Percentiles rank a stretch among this genome's conserved stretches.
Evolutionary conservation across 495 filamentous ascomycete genomes (phyloP).

Genomic region (Aspergillus conjunctus): DNA sequence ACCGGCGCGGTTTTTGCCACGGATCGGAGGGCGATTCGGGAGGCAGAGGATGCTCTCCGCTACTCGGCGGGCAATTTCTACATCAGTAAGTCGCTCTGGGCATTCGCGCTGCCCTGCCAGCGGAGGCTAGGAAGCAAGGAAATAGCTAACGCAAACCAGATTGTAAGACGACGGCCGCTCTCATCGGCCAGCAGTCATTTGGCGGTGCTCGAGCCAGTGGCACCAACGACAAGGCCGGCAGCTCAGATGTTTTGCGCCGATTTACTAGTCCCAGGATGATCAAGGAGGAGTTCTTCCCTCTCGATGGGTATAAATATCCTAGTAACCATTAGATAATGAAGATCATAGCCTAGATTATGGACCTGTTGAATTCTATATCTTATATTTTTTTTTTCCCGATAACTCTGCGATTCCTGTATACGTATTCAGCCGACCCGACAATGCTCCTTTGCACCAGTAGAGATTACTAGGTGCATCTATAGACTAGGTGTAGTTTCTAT

Average conservation of each 20-base stretch:
- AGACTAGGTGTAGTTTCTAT: no score
- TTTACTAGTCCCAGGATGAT: slow-evolving; percentile 75
- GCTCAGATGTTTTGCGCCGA: slow-evolving; percentile 61
- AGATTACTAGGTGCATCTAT: no score
- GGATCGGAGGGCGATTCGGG: slow-evolving; percentile 64
- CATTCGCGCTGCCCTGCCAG: no score
- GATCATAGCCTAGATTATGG: no score
- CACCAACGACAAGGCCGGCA: slow-evolving; percentile 84
- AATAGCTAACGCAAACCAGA: slow-evolving; percentile 35
- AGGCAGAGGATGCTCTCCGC: slow-evolving; percentile 72
- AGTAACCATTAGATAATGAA: slow-evolving; percentile 60
- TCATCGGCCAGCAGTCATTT: slow-evolving; percentile 83
- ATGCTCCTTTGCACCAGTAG: no score
- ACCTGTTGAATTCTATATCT: no score
- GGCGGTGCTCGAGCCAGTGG: slow-evolving; percentile 75
- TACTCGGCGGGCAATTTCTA: slow-evolving; percentile 87
- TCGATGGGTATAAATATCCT: slow-evolving; percentile 65
- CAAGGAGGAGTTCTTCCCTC: slow-evolving; percentile 75
- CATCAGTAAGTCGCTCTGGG: slow-evolving; percentile 56
- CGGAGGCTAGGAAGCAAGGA: not conserved
- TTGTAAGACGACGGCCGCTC: slow-evolving; percentile 79
- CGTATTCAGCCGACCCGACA: no score
- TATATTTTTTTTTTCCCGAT: no score
- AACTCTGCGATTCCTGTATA: no score
- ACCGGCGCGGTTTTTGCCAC: slow-evolving; percentile 78